These are phyloP conservation scores for Coemansia interrupta DNA, from an alignment of 192 early-diverging fungal genomes.

Conservation along the genomic window DNA sequence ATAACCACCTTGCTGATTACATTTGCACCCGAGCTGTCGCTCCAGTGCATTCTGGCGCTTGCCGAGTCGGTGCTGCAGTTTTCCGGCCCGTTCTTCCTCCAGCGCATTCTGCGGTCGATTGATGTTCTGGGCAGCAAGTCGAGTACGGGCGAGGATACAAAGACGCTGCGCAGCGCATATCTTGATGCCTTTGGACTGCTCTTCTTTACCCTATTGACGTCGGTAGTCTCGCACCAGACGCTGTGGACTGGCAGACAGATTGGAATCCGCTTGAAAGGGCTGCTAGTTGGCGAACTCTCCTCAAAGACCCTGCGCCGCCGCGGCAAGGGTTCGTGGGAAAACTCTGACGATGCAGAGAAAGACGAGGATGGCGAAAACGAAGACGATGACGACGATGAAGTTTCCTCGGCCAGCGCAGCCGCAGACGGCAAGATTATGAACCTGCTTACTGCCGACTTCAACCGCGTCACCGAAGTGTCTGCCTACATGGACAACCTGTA, in stretches of 20 bases:
- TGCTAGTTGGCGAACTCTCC: constrained; percentile 65
- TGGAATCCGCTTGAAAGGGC: constrained; percentile 58
- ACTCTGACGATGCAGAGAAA: constrained; percentile 22
- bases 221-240: constrained; percentile 51
- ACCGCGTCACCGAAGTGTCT: constrained; percentile 59
- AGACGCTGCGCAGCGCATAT: constrained; percentile 55
- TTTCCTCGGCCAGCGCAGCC: constrained; percentile 27
- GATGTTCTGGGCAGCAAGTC: too few relatives aligned
- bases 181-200: constrained; percentile 62
- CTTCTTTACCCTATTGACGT: constrained; percentile 36
- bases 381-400: constrained; percentile 15
- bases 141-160: too few relatives aligned
- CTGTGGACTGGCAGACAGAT: constrained; percentile 67
- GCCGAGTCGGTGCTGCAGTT: constrained; percentile 46
- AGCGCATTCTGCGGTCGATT: constrained; percentile 56
- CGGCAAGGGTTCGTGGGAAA: constrained; percentile 56
- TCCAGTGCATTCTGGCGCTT: constrained; percentile 48
- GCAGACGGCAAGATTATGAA: constrained; percentile 71
- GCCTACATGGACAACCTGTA: constrained; percentile 62
- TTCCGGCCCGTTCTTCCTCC: constrained; percentile 59
- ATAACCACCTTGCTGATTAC: constrained; percentile 32
- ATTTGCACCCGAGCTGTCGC: constrained; percentile 45
- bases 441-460: constrained; percentile 70
- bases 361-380: too few relatives aligned
- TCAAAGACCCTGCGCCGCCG: constrained; percentile 60